Base-by-base conservation (phyloP, 768 basidiomycete genomes). In the Coprinopsis sp. region DNA sequence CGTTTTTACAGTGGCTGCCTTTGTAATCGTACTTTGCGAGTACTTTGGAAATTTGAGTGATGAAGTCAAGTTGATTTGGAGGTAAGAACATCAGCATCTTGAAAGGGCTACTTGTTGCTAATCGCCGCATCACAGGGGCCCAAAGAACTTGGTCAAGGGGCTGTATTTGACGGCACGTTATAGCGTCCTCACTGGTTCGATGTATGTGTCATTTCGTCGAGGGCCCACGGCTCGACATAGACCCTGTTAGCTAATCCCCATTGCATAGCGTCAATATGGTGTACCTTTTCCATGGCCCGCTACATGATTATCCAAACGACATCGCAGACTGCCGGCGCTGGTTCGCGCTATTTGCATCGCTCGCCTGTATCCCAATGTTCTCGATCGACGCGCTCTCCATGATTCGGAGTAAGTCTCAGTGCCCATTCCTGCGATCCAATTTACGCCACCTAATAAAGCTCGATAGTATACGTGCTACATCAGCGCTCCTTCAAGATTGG, bases 381-480 rank as follows among this genome's bases (percentile, higher is more conserved):
- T 22, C 41, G 8, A 44, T 49, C 7, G 48, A 49, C 25, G 48
- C 48, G 2, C 28, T 49, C 18, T 33, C 48, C 5, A 49, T 49
- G 48, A 40, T 49, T 21, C 40, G 48, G 44, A 36, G 48, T 44
- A n/a, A 44, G 43, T 33, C 8, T 27, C 30, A 4, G 10, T 6
- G 21, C 25, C 31, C 6, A n/a, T 31, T 10, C 16, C 7, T 3
- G 3, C 13, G 21, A 13, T 28, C n/a, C n/a, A n/a, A n/a, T n/a
- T n/a, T n/a, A n/a, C n/a, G n/a, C n/a, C n/a, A n/a, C n/a, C n/a
- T n/a, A n/a, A n/a, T n/a, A n/a, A n/a, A n/a, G n/a, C n/a, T n/a
- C n/a, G n/a, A n/a, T n/a, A n/a, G n/a, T n/a, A n/a, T n/a, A n/a
- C n/a, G n/a, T n/a, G n/a, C n/a, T n/a, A n/a, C n/a, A n/a, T n/a